phyloP scores from a whole-genome alignment of 345 rosid species.

The Sonneratia alba region DNA sequence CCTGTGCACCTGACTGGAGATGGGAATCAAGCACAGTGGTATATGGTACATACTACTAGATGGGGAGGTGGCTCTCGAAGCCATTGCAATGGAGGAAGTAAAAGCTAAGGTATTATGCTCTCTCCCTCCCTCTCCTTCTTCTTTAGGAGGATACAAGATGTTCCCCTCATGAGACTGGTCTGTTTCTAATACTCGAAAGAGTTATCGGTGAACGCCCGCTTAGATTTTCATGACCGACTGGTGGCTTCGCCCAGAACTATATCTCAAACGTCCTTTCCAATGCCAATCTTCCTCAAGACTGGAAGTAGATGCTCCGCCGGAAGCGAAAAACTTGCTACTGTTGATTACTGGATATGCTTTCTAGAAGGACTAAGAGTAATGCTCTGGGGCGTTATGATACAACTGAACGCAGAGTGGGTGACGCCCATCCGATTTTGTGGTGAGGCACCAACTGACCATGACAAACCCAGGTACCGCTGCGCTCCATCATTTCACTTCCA shows the following conservation, averaged over 20 bases:
- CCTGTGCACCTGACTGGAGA: conserved; percentile 74
- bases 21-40: conserved; percentile 93
- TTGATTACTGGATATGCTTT: conserved; percentile 73
- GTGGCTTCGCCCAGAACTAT: conserved; percentile 97
- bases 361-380: conserved; percentile 83
- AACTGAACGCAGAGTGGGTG: conserved; percentile 58
- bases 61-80: conserved; percentile 86
- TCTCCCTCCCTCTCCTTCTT: neutral
- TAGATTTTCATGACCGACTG: conserved; percentile 88
- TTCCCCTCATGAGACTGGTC: neutral
- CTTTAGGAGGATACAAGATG: neutral
- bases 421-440: conserved; percentile 60
- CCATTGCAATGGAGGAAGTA: conserved; percentile 76
- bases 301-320: conserved; percentile 45
- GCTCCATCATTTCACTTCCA: neutral
- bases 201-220: conserved; percentile 7
- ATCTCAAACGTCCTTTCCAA: conserved; percentile 78
- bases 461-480: conserved; percentile 62
- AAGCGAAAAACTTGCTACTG: conserved; percentile 77
- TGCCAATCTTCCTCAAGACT: conserved; percentile 49
- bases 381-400: conserved; percentile 88
- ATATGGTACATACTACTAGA: conserved; percentile 25
- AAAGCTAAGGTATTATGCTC: conserved; percentile 60
- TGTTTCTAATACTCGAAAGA: neutral
- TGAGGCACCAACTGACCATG: conserved; percentile 75